phyloP scores from a whole-genome alignment of 495 filamentous ascomycete genomes.

The Podospora comata region DNA sequence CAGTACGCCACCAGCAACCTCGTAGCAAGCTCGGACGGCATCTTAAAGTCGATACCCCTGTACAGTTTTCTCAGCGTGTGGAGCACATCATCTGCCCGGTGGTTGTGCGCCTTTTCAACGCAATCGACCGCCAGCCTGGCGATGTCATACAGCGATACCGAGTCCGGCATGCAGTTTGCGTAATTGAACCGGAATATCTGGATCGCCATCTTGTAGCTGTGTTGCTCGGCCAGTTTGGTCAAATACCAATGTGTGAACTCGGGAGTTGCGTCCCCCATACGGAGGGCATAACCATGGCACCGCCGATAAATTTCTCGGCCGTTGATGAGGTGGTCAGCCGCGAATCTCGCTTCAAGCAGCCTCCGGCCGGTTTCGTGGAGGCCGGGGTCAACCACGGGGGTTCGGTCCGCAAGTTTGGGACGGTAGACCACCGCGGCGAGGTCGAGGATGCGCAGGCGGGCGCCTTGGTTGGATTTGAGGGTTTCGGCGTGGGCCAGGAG shows the following conservation, averaged over 20 bases:
- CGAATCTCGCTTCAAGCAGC: constrained; percentile 32
- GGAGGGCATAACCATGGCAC: constrained; percentile 17
- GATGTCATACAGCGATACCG: constrained; percentile 21
- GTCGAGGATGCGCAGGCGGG: constrained; percentile 19
- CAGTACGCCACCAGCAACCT: constrained; percentile 34
- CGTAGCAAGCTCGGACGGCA: constrained; percentile 36
- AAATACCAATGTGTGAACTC: constrained; percentile 30
- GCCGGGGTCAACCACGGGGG: constrained; percentile 2
- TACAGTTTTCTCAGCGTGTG: constrained; percentile 26
- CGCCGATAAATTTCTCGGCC: constrained; percentile 32
- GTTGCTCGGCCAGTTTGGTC: constrained; percentile 24
- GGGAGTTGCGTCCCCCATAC: constrained; percentile 11
- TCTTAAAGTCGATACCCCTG: constrained; percentile 12
- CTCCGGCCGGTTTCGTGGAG: constrained; percentile 29
- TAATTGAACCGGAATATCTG: constrained; percentile 28
- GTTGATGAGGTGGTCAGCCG: constrained; percentile 17
- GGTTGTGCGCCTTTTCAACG: constrained; percentile 28
- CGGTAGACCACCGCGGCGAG: constrained; percentile 33
- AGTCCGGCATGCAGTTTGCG: constrained; percentile 26
- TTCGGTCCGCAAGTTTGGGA: constrained; percentile 19
- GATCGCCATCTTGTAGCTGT: constrained; percentile 34
- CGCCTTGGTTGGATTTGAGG: neutral
- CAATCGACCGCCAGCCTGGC: constrained; percentile 30
- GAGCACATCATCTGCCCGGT: constrained; percentile 28
- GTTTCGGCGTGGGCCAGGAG: constrained; percentile 25